Evolutionary conservation across 257 asterid species (phyloP), one percentile per base, ranked within the genome.

Genomic region (Primulina eburnea): DNA sequence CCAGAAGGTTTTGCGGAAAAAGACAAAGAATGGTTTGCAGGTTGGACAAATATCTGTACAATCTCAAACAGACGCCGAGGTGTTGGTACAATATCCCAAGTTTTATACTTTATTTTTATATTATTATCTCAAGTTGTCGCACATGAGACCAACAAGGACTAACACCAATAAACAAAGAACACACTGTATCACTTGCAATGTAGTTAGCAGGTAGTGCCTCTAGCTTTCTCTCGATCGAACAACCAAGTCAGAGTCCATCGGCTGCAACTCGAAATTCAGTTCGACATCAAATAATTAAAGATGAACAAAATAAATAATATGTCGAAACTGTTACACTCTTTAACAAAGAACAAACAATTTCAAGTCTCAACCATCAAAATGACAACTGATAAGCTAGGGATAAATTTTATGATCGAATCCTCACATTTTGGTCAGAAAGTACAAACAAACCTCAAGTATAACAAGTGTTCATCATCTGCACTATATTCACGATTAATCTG

Each of bases 171-270:
- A 64, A 77, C 98, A 92, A 18, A 92, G n/a, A 72, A 85, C 56
- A 7, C 97, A 96, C 57, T 90, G 64, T 40, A 89, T 65, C 20
- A 74, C 71, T 80, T n/a, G 79, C 18, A 81, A 68, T 16, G 73
- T 71, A 24, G 96, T 89, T 47, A 92, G 71, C 8, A 86, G 85
- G 8, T 80, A 85, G 77, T 85, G 92, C 65, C 82, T 77, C 67
- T 66, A 78, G 70, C 82, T 75, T 62, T 80, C 65, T 21, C 72
- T 82, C 47, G 70, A 52, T 50, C 76, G 68, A 14, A 63, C 58
- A 63, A 77, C 20, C 14, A 74, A 59, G n/a, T 50, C 40, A 32
- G 73, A 75, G 37, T 79, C 95, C 94, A 87, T 90, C 32, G 29
- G 62, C 37, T 32, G 60, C 34, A 21, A 1, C 24, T 21, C 24